Percentiles rank a stretch among this genome's conserved stretches.
phyloP scores from a whole-genome alignment of 805 yeast genomes.

The Yamadazyma akitaensis region DNA sequence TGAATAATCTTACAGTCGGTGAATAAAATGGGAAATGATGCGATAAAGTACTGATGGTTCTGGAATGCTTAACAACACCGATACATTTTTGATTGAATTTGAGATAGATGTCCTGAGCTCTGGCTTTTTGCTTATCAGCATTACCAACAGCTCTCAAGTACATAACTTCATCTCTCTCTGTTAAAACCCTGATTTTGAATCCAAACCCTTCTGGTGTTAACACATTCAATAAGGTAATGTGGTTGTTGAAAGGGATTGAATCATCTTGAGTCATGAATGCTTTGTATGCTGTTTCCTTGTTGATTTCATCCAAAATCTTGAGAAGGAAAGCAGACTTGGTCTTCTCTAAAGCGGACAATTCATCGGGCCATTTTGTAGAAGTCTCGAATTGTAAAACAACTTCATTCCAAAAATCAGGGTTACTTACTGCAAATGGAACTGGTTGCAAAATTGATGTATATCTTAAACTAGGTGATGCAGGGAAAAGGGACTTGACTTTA shows the following conservation, averaged over 20 bases:
- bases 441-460: conserved; percentile 76
- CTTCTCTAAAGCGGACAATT: conserved; percentile 75
- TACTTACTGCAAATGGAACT: conserved; percentile 71
- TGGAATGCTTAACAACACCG: conserved; percentile 74
- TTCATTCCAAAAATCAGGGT: conserved; percentile 77
- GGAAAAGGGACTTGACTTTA: conserved; percentile 63
- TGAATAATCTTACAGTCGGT: conserved; percentile 79
- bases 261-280: conserved; percentile 62
- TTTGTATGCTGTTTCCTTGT: conserved; percentile 52
- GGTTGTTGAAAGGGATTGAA: conserved; percentile 61
- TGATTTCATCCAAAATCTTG: conserved; percentile 50
- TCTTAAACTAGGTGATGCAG: conserved; percentile 73
- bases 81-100: conserved; percentile 63
- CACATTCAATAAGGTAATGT: conserved; percentile 56
- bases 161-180: conserved; percentile 79
- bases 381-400: conserved; percentile 83
- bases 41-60: conserved; percentile 69
- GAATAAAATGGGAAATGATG: conserved; percentile 71
- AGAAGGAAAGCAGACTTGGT: conserved; percentile 87
- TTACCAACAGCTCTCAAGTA: conserved; percentile 70
- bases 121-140: conserved; percentile 56
- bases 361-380: conserved; percentile 95
- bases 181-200: conserved; percentile 68
- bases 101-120: conserved; percentile 58
- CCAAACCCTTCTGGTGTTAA: conserved; percentile 90